A percentile compares a stretch with the other conserved stretches of the same genome.
Evolutionary conservation across 345 rosid genomes (phyloP).

Genomic region (Eucalyptus curtisii): DNA sequence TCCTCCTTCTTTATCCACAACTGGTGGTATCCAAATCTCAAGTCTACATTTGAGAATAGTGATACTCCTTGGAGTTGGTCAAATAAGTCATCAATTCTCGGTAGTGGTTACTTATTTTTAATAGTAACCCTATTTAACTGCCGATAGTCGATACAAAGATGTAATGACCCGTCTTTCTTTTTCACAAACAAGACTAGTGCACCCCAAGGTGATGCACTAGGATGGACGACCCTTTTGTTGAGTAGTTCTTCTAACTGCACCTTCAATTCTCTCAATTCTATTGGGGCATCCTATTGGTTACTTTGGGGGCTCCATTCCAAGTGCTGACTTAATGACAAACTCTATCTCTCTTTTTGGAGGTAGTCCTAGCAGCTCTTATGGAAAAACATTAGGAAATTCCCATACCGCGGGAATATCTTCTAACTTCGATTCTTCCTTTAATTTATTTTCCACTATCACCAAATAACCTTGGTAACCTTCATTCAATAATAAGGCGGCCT

Average conservation of each 20-base stretch:
- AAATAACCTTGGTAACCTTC: not conserved
- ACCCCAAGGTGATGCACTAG: not conserved
- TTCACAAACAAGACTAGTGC: too few relatives aligned
- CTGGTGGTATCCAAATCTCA: too few relatives aligned
- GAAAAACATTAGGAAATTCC: not conserved
- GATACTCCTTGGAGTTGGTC: too few relatives aligned
- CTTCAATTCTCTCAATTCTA: not conserved
- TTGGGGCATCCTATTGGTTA: not conserved
- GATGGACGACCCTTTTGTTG: not conserved
- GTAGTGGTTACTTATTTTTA: too few relatives aligned
- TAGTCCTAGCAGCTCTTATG: not conserved
- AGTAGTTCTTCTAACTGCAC: not conserved
- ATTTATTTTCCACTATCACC: not conserved
- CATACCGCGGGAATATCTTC: not conserved
- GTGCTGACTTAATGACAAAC: not conserved
- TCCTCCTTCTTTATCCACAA: too few relatives aligned
- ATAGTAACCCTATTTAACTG: too few relatives aligned
- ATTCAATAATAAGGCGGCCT: not conserved
- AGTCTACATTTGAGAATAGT: too few relatives aligned
- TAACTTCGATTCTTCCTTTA: not conserved
- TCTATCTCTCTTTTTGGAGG: not conserved
- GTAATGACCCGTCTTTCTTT: too few relatives aligned
- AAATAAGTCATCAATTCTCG: too few relatives aligned
- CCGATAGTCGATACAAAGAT: too few relatives aligned
- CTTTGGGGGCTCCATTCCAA: not conserved